Evolutionary conservation across 768 basidiomycete genomes (phyloP).

Genomic region (Pisolithus tinctorius): DNA sequence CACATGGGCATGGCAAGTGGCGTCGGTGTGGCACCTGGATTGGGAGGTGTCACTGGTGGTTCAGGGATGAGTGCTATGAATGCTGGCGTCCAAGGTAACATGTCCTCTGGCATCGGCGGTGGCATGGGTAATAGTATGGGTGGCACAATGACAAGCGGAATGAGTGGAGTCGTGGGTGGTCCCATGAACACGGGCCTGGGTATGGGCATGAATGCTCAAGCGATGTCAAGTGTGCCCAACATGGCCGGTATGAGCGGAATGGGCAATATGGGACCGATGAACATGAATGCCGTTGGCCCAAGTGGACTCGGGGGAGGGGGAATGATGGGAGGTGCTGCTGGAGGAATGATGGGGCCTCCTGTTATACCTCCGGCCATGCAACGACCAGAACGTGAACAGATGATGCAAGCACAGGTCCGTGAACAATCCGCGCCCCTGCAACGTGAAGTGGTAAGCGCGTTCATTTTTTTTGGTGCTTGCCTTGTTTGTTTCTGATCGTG

Average conservation of each 20-base stretch:
- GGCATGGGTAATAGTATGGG: slow-evolving; percentile 4
- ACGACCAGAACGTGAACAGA: slow-evolving; percentile 16
- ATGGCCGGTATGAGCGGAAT: slow-evolving; percentile 12
- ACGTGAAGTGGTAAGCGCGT: slow-evolving; percentile 19
- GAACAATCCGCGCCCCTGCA: slow-evolving; percentile 17
- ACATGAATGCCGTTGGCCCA: slow-evolving; percentile 11
- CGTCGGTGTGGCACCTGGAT: slow-evolving; percentile 4
- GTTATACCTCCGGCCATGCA: slow-evolving; percentile 23
- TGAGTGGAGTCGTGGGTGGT: slow-evolving; percentile 9
- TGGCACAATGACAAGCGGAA: slow-evolving; percentile 4
- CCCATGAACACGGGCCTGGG: slow-evolving; percentile 12
- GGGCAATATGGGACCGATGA: slow-evolving; percentile 16
- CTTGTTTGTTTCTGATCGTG: background rate
- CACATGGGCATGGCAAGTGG: slow-evolving; percentile 5
- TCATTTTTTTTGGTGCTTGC: background rate
- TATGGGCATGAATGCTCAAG: slow-evolving; percentile 11
- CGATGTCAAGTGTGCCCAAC: slow-evolving; percentile 6
- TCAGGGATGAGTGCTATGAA: slow-evolving; percentile 1
- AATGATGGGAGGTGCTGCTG: slow-evolving; percentile 23
- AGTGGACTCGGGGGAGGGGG: slow-evolving; percentile 16
- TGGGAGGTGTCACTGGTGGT: slow-evolving; percentile 6
- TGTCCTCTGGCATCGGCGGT: slow-evolving; percentile 5
- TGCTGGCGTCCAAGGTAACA: slow-evolving; percentile 9
- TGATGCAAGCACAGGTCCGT: slow-evolving; percentile 23
- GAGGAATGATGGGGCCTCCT: slow-evolving; percentile 36